Percentiles rank a stretch among this genome's conserved stretches.
These are phyloP conservation scores for Candida xyloterini DNA, from an alignment of 805 yeast genomes.

Conservation along the genomic window DNA sequence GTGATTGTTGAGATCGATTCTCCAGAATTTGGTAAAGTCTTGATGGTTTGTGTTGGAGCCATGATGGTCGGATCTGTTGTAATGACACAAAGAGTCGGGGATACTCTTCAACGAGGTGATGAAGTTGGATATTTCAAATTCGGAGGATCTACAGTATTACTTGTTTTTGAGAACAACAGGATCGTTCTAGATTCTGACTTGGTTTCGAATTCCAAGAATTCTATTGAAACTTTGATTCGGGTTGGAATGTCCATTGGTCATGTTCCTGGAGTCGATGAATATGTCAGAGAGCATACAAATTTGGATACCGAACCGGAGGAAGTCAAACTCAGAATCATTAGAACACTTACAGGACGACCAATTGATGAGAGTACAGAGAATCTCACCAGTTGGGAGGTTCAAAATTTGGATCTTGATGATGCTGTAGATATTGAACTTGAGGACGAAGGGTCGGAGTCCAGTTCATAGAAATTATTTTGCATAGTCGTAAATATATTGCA, in stretches of 20 bases:
- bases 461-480: slow-evolving; percentile 7
- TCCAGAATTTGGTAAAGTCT: slow-evolving; percentile 70
- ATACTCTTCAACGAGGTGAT: slow-evolving; percentile 60
- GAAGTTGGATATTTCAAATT: slow-evolving; percentile 94
- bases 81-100: slow-evolving; percentile 62
- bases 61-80: slow-evolving; percentile 98
- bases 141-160: slow-evolving; percentile 87
- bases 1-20: slow-evolving; percentile 75
- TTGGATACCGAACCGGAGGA: slow-evolving; percentile 47
- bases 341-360: slow-evolving; percentile 57
- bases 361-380: slow-evolving; percentile 23
- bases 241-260: slow-evolving; percentile 96
- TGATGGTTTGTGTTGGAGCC: slow-evolving; percentile 87
- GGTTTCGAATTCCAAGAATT: slow-evolving; percentile 57
- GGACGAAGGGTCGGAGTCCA: slow-evolving; percentile 15
- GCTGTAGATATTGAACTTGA: slow-evolving; percentile 26
- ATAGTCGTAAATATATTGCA: slow-evolving; percentile 7
- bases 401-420: slow-evolving; percentile 27
- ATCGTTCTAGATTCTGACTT: slow-evolving; percentile 74
- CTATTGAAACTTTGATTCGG: slow-evolving; percentile 77
- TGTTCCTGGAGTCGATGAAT: slow-evolving; percentile 46
- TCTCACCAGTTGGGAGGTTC: slow-evolving; percentile 30
- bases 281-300: slow-evolving; percentile 40
- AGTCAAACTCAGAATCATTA: slow-evolving; percentile 46
- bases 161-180: slow-evolving; percentile 52